Conservation (phyloP, 805 yeast species). For the Clavispora asparagi region DNA sequence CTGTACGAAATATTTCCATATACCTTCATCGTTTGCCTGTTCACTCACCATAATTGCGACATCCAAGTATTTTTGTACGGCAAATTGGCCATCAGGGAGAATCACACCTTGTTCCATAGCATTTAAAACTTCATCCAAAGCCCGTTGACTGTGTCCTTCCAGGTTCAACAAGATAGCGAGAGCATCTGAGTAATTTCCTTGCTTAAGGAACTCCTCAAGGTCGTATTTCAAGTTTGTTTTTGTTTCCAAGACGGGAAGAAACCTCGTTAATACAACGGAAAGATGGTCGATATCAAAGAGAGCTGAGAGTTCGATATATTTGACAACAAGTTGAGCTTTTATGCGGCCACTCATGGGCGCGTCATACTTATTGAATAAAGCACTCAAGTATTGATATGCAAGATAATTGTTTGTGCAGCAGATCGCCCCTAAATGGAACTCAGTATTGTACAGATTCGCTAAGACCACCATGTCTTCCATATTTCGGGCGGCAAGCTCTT, state of each 20-base stretch:
- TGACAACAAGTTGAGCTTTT: constrained; percentile 8
- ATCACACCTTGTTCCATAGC: background rate
- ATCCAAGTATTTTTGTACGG: background rate
- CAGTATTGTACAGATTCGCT: constrained; percentile 32
- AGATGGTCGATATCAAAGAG: constrained; percentile 13
- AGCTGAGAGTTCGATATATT: constrained; percentile 23
- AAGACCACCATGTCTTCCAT: constrained; percentile 30
- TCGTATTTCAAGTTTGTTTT: background rate
- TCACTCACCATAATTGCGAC: constrained; percentile 8
- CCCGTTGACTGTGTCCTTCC: constrained; percentile 20
- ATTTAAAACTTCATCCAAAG: constrained; percentile 18
- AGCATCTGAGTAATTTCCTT: constrained; percentile 22
- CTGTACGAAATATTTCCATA: constrained; percentile 28
- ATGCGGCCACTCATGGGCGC: background rate
- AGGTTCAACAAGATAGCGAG: constrained; percentile 26
- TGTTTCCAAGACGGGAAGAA: constrained; percentile 4
- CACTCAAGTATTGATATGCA: constrained; percentile 28
- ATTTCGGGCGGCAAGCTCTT: constrained; percentile 21
- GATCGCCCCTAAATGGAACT: constrained; percentile 35
- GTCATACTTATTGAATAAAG: constrained; percentile 17
- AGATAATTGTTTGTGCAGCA: constrained; percentile 17
- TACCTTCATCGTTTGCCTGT: constrained; percentile 15
- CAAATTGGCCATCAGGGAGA: background rate
- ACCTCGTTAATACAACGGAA: constrained; percentile 11
- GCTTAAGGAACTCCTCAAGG: constrained; percentile 20